Conservation (phyloP, 73 alveolate genomes). For the Tetrahymena borealis region DNA sequence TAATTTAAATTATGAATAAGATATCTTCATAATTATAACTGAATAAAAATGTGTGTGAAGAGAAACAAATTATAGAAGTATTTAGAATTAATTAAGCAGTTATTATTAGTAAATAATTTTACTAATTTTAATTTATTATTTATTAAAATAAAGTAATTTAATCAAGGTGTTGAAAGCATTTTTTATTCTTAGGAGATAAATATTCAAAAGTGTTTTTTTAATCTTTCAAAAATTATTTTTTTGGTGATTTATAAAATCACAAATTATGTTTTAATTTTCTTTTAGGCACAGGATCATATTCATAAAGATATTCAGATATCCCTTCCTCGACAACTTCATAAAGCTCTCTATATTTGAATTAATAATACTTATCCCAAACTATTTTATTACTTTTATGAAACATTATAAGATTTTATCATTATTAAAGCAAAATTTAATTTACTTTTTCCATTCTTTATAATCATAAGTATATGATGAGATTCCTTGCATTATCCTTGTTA, state of each 20-base stretch:
- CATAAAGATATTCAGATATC: not conserved
- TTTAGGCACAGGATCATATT: not conserved
- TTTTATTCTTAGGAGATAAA: too few species aligned
- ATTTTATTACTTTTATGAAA: not conserved
- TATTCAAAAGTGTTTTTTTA: too few species aligned
- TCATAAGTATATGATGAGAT: slow-evolving; percentile 2
- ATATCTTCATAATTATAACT: too few species aligned
- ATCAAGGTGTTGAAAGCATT: too few species aligned
- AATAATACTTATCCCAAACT: not conserved
- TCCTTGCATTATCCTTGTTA: slow-evolving; percentile 21
- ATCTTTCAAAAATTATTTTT: not conserved
- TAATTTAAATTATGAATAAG: too few species aligned
- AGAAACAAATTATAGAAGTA: too few species aligned
- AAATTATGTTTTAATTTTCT: not conserved
- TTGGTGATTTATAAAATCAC: not conserved
- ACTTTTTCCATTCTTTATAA: slow-evolving; percentile 13
- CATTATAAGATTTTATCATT: not conserved
- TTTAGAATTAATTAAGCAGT: too few species aligned
- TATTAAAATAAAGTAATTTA: too few species aligned
- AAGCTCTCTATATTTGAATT: not conserved
- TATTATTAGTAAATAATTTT: too few species aligned
- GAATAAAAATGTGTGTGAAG: too few species aligned
- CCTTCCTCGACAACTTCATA: not conserved
- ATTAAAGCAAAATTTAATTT: not conserved
- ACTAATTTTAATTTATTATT: too few species aligned